Conservation (phyloP, 2,329 filamentous ascomycete species). For the Monosporascus cannonballus region DNA sequence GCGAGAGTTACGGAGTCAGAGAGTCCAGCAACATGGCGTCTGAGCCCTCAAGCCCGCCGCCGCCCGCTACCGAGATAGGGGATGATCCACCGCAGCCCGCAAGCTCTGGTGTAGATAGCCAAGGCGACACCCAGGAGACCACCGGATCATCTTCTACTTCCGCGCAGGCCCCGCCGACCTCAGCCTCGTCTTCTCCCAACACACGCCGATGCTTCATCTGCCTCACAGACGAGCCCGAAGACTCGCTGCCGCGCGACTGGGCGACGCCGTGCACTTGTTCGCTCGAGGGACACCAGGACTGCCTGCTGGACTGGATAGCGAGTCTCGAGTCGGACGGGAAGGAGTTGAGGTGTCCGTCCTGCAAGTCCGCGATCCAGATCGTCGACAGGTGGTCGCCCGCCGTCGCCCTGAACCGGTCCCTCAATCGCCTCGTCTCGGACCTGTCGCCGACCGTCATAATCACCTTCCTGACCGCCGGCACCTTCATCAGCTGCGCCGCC, state of each 20-base stretch:
- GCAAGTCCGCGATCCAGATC: constrained; percentile 74
- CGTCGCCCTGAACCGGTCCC: constrained; percentile 57
- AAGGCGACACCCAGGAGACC: no score
- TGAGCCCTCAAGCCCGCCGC: no score
- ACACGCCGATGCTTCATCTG: constrained; percentile 57
- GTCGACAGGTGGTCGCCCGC: constrained; percentile 68
- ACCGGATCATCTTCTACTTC: no score
- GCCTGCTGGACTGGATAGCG: constrained; percentile 83
- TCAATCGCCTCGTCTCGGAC: constrained; percentile 50
- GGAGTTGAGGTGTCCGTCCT: constrained; percentile 79
- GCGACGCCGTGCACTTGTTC: constrained; percentile 86
- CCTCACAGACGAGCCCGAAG: constrained; percentile 49
- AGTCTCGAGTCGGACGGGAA: constrained; percentile 67
- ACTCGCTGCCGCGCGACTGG: constrained; percentile 53
- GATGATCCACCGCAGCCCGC: no score
- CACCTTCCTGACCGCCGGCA: constrained; percentile 48
- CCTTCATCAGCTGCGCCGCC: constrained; percentile 44
- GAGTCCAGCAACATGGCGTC: no score
- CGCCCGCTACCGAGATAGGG: no score
- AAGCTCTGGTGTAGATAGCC: no score
- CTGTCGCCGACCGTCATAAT: constrained; percentile 58
- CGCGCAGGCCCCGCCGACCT: no score
- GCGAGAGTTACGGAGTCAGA: no score
- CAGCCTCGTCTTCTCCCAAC: constrained; percentile 7
- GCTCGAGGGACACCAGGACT: constrained; percentile 78